Base-by-base conservation (phyloP, 768 basidiomycete species). In the Lentinus tigrinus region DNA sequence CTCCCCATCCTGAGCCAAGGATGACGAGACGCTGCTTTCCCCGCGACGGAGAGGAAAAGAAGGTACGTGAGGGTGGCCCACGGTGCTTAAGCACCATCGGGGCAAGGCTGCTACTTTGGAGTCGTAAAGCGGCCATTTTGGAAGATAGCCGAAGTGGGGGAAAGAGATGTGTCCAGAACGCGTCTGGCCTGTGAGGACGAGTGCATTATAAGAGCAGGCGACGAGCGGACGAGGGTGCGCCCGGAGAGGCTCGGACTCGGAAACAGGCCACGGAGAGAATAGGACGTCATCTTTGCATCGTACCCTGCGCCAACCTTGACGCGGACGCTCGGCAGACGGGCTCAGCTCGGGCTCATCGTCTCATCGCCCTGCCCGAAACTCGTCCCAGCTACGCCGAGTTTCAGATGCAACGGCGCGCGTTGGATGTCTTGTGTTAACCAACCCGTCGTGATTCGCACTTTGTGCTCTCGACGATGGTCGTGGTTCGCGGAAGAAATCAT, bases 1-100 rank as follows among this genome's bases (percentile, higher is more conserved):
- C 89, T 56, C 87, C 88, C 89, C 88, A 91, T 23, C 89, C 89
- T 10, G 87, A 89, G 9, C 88, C 89, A 7, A 90, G 74, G 59
- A 91, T 85, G 19, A 89, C 81, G 36, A 90, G 79, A 34, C 74
- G 72, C 48, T 76, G 76, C 55, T 77, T 74, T 21, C 57, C 58
- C 37, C 65, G 57, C 1, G 59, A 28, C 0, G 65, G 53, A 1
- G 65, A 65, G 6, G 49, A 55, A 52, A 62, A 66, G 58, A 70
- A 67, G 2, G 49, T 39, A 19, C 69, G 65, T 7, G n/a, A n/a
- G n/a, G n/a, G n/a, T n/a, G 31, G 34, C 13, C 53, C 52, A 8
- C 13, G 13, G n/a, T 17, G 36, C 16, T 34, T 17, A 24, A 42
- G 28, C 28, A 31, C 28, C 28, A 28, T 9, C 39, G 51, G n/a